Base-by-base conservation (phyloP, 2,329 filamentous ascomycete species). In the Pseudogymnoascus pannorum region DNA sequence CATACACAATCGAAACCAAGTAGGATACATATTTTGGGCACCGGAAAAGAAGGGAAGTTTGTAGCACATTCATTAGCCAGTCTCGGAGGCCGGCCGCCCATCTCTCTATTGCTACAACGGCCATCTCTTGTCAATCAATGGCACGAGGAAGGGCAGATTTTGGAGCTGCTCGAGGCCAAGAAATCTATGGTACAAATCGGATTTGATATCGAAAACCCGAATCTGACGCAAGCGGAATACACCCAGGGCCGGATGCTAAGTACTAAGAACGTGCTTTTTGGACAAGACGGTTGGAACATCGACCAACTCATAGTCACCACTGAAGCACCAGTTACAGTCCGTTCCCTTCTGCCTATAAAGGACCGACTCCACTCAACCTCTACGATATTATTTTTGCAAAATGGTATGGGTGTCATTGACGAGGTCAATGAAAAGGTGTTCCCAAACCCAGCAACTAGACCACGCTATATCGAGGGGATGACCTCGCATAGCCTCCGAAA, bases 341-440 rank as follows among this genome's bases (percentile, higher is more conserved):
- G 76, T 7, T 84, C 86, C 1, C 71, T 95, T 22, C 69, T 77
- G 3, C 75, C 79, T 0, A 77, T 94, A 60, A 81, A 79, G 60
- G 81, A 90, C 68, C 83, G 90, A 8, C 75, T 95, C n/a, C 79
- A 82, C 44, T 77, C 81, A 2, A 76, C 84, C 26, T 91, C 88
- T 1, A 89, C 90, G 0, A 81, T 96, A 6, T 85, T 89, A 63
- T 82, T 96, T 61, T 73, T 95, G 61, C 88, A 91, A 61, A 89
- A 93, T 64, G 91, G 92, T 1, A 83, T 97, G 73, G 93, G 94
- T 0, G 77, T 91, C 1, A 79, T 91, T n/a, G 92, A 97, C 57
- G 81, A 86, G 57, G 80, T 97, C 40, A 91, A 91, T 68, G 74
- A 80, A 33, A 73, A 81, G 9, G 73, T 95, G 26, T 97, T 96